Evolutionary conservation across 2,329 filamentous ascomycete genomes (phyloP).

Genomic region (Venturia carpophila): DNA sequence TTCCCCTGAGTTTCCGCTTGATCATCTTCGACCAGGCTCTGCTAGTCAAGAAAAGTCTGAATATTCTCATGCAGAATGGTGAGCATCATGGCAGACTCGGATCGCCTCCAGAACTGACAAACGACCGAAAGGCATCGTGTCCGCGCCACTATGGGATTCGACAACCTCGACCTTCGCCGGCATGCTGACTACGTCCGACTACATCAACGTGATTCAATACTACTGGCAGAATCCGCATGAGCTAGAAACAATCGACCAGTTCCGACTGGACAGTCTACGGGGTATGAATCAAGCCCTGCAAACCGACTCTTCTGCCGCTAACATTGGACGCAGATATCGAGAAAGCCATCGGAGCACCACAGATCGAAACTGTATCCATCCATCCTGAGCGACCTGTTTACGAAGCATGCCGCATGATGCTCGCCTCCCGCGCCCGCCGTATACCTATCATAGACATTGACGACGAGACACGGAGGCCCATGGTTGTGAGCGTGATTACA

Average conservation of each 20-base stretch:
- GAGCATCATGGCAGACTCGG: slow-evolving; percentile 25
- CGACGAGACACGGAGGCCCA: slow-evolving; percentile 84
- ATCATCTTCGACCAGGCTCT: slow-evolving; percentile 93
- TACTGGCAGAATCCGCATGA: slow-evolving; percentile 96
- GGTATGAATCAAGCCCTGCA: slow-evolving; percentile 45
- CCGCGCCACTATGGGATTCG: slow-evolving; percentile 94
- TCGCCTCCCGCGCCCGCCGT: slow-evolving; percentile 82
- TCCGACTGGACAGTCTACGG: slow-evolving; percentile 82
- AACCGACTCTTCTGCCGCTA: background rate
- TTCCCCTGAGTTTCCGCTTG: slow-evolving; percentile 90
- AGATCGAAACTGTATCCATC: slow-evolving; percentile 93
- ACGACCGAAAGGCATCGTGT: slow-evolving; percentile 70
- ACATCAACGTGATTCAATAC: slow-evolving; percentile 98
- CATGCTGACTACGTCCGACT: slow-evolving; percentile 89
- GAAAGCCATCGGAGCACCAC: slow-evolving; percentile 80
- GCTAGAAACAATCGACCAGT: slow-evolving; percentile 83
- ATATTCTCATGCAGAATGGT: slow-evolving; percentile 95
- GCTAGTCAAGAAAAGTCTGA: slow-evolving; percentile 93
- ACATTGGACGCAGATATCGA: slow-evolving; percentile 65
- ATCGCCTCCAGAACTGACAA: slow-evolving; percentile 19
- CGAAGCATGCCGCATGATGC: slow-evolving; percentile 90
- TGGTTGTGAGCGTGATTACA: slow-evolving; percentile 93
- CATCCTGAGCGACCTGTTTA: slow-evolving; percentile 85
- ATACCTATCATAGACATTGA: slow-evolving; percentile 92
- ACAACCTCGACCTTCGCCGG: slow-evolving; percentile 88